These are phyloP conservation scores for Cyclotella distinguenda DNA, from an alignment of 108 stramenopile species.

Conservation along the genomic window DNA sequence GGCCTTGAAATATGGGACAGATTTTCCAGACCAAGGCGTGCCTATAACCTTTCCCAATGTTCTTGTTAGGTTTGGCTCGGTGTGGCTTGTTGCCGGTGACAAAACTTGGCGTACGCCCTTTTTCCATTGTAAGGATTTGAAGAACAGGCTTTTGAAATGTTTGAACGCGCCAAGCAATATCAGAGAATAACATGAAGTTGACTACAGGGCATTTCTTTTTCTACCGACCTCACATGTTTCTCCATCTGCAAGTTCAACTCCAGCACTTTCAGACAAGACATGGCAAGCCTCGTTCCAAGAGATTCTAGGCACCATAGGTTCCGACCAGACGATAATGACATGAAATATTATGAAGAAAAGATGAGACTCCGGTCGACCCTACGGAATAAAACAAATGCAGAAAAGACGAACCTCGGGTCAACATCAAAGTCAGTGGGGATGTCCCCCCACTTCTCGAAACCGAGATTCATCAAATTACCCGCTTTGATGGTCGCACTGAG, in stretches of 20 bases:
- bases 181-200: neutral
- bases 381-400: neutral
- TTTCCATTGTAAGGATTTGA: slow-evolving; percentile 10
- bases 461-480: slow-evolving; percentile 22
- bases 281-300: slow-evolving; percentile 4
- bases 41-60: slow-evolving; percentile 10
- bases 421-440: slow-evolving; percentile 15
- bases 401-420: neutral
- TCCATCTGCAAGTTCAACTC: neutral
- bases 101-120: neutral
- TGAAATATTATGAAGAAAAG: neutral
- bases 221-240: slow-evolving; percentile 9
- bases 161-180: neutral
- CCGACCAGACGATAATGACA: neutral
- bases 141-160: neutral
- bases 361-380: neutral
- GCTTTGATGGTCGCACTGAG: slow-evolving; percentile 12
- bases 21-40: slow-evolving; percentile 11
- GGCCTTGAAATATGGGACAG: slow-evolving; percentile 22
- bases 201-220: neutral
- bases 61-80: neutral
- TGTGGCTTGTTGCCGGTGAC: neutral
- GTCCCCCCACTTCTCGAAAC: slow-evolving; percentile 14
- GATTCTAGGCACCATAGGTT: neutral
- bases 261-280: neutral